Percentiles rank a stretch among this genome's conserved stretches.
Conservation (phyloP, 352 stramenopile genomes). For the Phytophthora foliorum region DNA sequence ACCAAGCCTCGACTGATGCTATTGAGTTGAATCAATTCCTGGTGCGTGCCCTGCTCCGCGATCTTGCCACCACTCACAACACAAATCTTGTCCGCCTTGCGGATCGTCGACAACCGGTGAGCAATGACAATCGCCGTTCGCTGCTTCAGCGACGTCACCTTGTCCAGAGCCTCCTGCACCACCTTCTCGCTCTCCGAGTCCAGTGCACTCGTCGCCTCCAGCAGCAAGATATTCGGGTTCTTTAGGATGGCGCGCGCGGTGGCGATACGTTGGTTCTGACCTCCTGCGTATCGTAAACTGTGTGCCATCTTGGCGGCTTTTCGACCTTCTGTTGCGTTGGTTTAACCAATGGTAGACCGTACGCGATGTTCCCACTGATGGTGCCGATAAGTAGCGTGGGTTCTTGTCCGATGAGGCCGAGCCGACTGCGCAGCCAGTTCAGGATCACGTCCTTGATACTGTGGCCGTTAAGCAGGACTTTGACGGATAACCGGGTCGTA, state of each 20-base stretch:
- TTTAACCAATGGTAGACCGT: too few relatives aligned
- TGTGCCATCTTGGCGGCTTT: too few relatives aligned
- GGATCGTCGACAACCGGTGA: slow-evolving; percentile 91
- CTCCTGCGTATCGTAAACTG: neutral
- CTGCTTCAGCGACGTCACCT: slow-evolving; percentile 32
- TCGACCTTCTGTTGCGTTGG: too few relatives aligned
- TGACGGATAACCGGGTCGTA: too few relatives aligned
- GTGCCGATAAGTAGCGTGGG: too few relatives aligned
- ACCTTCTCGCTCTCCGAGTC: slow-evolving; percentile 16
- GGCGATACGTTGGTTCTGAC: neutral
- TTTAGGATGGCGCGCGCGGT: neutral
- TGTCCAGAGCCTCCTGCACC: slow-evolving; percentile 39
- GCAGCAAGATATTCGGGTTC: neutral
- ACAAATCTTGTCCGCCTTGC: slow-evolving; percentile 95
- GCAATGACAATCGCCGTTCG: slow-evolving; percentile 89
- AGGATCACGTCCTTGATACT: too few relatives aligned
- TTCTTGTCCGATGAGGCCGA: too few relatives aligned
- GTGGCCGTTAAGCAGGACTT: too few relatives aligned
- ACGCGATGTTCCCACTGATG: too few relatives aligned
- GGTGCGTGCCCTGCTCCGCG: slow-evolving; percentile 93
- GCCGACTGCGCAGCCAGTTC: too few relatives aligned
- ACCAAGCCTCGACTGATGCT: too few relatives aligned
- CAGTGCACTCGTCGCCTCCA: neutral
- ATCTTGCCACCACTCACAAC: slow-evolving; percentile 93
- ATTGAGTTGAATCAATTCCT: slow-evolving; percentile 93